Percentiles rank a stretch among this genome's conserved stretches.
phyloP scores from a whole-genome alignment of 2,329 filamentous ascomycete genomes.

The Pseudopyrenochaeta lycopersici region DNA sequence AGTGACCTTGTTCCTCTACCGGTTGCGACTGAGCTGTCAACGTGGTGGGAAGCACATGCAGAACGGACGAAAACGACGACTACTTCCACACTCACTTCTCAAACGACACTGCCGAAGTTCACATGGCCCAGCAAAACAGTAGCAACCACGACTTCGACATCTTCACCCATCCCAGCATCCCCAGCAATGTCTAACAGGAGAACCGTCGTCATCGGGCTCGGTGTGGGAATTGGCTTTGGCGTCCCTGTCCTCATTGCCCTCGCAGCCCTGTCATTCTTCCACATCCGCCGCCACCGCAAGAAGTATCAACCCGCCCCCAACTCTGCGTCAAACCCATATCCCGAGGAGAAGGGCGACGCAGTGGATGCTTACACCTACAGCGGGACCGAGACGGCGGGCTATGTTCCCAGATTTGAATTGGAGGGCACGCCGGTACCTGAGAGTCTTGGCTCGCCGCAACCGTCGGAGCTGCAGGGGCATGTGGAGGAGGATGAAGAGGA shows the following conservation, averaged over 20 bases:
- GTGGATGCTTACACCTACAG: not conserved
- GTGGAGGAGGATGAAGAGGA: too few species aligned
- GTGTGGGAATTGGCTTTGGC: not conserved
- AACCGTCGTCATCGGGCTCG: not conserved
- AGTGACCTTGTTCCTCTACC: slow-evolving; percentile 3
- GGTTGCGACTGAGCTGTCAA: not conserved
- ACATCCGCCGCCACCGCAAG: slow-evolving; percentile 1
- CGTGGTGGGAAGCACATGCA: not conserved
- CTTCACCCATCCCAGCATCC: not conserved
- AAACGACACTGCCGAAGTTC: too few species aligned
- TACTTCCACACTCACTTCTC: too few species aligned
- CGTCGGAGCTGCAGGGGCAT: not conserved
- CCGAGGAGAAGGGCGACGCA: not conserved
- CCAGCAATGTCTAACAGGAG: not conserved
- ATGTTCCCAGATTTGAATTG: not conserved
- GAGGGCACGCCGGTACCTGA: not conserved
- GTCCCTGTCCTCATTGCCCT: not conserved
- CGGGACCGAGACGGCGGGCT: not conserved
- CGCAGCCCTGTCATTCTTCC: not conserved
- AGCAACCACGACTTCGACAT: not conserved
- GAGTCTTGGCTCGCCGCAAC: not conserved
- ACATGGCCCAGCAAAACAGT: too few species aligned
- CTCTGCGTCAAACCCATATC: not conserved
- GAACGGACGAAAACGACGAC: slow-evolving; percentile 2
- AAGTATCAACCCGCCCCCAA: not conserved